These are phyloP conservation scores for Lepidium africanum DNA, from an alignment of 345 rosid species.

Conservation along the genomic window DNA sequence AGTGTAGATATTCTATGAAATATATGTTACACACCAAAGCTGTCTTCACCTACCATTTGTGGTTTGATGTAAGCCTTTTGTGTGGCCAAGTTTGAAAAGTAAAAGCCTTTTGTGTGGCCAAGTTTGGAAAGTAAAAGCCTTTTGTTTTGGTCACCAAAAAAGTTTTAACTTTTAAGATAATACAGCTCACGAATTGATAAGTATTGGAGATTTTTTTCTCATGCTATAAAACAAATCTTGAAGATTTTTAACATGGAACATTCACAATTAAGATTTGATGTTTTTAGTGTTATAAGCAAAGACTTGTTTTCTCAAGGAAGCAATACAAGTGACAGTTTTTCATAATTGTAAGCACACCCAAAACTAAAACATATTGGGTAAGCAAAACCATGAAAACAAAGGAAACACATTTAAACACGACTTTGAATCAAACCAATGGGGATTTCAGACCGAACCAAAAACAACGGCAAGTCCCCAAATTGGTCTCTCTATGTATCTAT, in stretches of 20 bases:
- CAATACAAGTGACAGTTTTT: not conserved
- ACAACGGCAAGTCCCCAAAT: constrained; percentile 9
- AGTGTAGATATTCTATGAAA: too few species aligned
- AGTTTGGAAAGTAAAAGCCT: not conserved
- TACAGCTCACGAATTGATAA: not conserved
- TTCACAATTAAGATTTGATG: not conserved
- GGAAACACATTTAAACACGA: constrained; percentile 12
- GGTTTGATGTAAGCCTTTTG: constrained; percentile 7
- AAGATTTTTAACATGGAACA: too few species aligned
- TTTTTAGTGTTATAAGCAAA: not conserved
- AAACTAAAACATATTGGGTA: constrained; percentile 25
- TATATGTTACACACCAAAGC: not conserved
- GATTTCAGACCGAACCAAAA: constrained; percentile 25
- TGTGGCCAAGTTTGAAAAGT: not conserved
- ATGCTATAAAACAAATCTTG: too few species aligned
- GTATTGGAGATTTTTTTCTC: not conserved
- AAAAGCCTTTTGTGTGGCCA: not conserved
- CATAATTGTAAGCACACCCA: constrained; percentile 13
- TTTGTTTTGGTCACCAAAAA: not conserved
- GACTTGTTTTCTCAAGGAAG: not conserved
- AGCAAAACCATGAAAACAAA: not conserved
- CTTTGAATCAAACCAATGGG: constrained; percentile 2
- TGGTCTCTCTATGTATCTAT: constrained; percentile 12
- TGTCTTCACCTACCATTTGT: constrained; percentile 4
- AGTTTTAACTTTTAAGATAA: not conserved